Percentiles rank a stretch among this genome's conserved stretches.
These are phyloP conservation scores for Austroboletus niveus DNA, from an alignment of 1,284 basidiomycete species.

Conservation along the genomic window DNA sequence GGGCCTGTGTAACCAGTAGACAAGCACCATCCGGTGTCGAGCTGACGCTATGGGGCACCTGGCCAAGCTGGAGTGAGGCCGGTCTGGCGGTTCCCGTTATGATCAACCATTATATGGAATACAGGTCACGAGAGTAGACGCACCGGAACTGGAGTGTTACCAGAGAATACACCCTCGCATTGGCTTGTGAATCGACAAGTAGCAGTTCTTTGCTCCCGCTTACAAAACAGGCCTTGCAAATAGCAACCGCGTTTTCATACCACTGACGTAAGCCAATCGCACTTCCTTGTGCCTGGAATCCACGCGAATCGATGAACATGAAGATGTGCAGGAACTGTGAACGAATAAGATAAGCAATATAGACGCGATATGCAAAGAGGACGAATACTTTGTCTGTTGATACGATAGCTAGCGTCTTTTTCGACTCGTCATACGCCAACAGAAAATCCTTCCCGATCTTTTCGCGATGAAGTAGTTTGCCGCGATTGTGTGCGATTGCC, in stretches of 20 bases:
- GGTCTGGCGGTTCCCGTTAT: constrained; percentile 12
- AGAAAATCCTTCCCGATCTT: constrained; percentile 45
- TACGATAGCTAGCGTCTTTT: constrained; percentile 45
- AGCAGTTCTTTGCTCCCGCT: constrained; percentile 49
- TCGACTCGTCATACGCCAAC: constrained; percentile 50
- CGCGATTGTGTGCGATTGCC: constrained; percentile 26
- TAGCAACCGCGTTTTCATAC: constrained; percentile 36
- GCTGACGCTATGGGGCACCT: constrained; percentile 18
- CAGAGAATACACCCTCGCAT: constrained; percentile 49
- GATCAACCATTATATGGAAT: background rate
- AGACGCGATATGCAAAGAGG: background rate
- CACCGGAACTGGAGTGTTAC: constrained; percentile 52
- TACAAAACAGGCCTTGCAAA: constrained; percentile 36
- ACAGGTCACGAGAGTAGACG: background rate
- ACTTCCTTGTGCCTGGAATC: constrained; percentile 37
- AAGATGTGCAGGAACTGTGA: constrained; percentile 43
- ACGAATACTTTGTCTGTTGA: constrained; percentile 37
- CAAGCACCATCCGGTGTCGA: constrained; percentile 56
- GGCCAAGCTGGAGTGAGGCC: constrained; percentile 17
- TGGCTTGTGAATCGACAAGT: constrained; percentile 41
- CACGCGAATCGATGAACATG: constrained; percentile 40
- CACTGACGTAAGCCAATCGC: constrained; percentile 41
- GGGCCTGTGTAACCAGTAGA: constrained; percentile 37
- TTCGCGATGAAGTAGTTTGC: constrained; percentile 40
- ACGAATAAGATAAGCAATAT: background rate